Percentiles rank a stretch among this genome's conserved stretches.
Evolutionary conservation across 768 basidiomycete genomes (phyloP).

Genomic region (Boletus vinaceobasis): DNA sequence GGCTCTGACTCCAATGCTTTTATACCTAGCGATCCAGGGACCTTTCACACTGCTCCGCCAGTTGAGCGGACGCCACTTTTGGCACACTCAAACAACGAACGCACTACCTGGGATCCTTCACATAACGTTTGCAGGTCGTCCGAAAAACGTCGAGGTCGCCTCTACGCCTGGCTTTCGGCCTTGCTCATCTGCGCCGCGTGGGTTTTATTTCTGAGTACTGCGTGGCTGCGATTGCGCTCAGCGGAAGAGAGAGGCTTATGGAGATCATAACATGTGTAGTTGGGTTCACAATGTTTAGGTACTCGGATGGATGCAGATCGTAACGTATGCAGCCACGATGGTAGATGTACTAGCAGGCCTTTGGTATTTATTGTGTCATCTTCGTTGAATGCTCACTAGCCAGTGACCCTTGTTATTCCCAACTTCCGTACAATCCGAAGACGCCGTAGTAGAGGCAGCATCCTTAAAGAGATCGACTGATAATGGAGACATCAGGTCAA

Average conservation of each 20-base stretch:
- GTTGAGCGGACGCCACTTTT: constrained; percentile 17
- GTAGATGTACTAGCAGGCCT: background rate
- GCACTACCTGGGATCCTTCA: constrained; percentile 6
- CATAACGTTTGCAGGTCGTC: constrained; percentile 22
- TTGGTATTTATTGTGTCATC: constrained; percentile 3
- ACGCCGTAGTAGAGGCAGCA: constrained; percentile 25
- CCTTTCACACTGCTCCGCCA: background rate
- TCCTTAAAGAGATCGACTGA: constrained; percentile 24
- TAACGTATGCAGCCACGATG: background rate
- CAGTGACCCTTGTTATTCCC: constrained; percentile 32
- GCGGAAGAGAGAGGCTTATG: constrained; percentile 31
- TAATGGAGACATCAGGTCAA: constrained; percentile 16
- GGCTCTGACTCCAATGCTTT: background rate
- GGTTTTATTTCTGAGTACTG: constrained; percentile 62
- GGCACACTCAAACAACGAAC: background rate
- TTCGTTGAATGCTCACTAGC: constrained; percentile 27
- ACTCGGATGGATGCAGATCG: background rate
- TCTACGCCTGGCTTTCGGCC: constrained; percentile 44
- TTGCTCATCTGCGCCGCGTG: constrained; percentile 51
- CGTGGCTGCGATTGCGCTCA: constrained; percentile 53
- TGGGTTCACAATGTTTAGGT: background rate
- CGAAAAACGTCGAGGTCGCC: constrained; percentile 47
- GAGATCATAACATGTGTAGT: background rate
- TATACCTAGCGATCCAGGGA: background rate
- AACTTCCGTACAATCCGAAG: constrained; percentile 32